A percentile compares a stretch with the other conserved stretches of the same genome.
These are phyloP conservation scores for Backusella sp. DNA, from an alignment of 192 early-diverging fungal genomes.

Conservation along the genomic window DNA sequence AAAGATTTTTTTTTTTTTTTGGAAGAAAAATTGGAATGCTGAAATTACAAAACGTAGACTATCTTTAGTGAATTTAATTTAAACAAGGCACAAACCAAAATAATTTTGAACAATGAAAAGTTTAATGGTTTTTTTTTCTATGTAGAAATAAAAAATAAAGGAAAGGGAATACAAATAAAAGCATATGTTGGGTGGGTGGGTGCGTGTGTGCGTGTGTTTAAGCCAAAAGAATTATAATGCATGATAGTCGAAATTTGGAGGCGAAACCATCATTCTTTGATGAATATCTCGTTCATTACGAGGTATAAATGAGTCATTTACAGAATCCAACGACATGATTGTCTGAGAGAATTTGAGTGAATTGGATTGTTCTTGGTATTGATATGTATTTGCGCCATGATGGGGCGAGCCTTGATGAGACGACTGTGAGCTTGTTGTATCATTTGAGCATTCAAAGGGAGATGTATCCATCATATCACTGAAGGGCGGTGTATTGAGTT, in stretches of 20 bases:
- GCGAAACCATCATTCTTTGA: not conserved
- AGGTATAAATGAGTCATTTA: constrained; percentile 4
- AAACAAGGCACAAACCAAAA: not conserved
- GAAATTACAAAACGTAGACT: not conserved
- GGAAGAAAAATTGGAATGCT: not conserved
- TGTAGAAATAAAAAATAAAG: not conserved
- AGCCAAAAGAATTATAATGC: not conserved
- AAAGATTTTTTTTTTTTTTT: not conserved
- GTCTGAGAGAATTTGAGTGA: not conserved
- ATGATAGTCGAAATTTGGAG: not conserved
- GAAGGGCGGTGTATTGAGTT: not conserved
- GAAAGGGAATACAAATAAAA: not conserved
- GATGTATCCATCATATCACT: constrained; percentile 5
- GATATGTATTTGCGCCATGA: not conserved
- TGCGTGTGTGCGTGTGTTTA: not conserved
- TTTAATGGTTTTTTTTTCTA: not conserved
- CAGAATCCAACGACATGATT: not conserved
- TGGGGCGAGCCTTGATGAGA: not conserved
- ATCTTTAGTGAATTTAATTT: not conserved
- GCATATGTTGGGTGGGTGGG: not conserved
- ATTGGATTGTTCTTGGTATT: constrained; percentile 1
- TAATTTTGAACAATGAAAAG: not conserved
- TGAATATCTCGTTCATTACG: constrained; percentile 4
- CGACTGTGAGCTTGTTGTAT: not conserved
- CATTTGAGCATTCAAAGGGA: constrained; percentile 6